Evolutionary conservation across 108 stramenopile species (phyloP).

Genomic region (Cyclotella choctawhatcheeana): DNA sequence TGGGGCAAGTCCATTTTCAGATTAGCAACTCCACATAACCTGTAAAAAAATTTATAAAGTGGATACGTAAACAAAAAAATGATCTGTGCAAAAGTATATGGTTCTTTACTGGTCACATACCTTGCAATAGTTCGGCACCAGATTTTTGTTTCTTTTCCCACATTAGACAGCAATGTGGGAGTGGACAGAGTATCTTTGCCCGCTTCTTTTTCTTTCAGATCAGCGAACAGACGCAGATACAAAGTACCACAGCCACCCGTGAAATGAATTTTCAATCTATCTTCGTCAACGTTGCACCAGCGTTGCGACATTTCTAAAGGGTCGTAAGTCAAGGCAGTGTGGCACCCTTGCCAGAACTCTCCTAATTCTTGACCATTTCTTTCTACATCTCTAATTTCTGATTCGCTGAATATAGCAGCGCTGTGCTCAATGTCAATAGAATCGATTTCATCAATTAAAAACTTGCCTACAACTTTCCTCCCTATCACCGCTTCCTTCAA

Average conservation of each 20-base stretch:
- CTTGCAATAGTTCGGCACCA: conserved; percentile 83
- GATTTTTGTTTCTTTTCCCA: conserved; percentile 55
- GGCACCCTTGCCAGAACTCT: conserved; percentile 44
- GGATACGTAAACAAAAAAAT: neutral
- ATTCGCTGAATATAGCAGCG: conserved; percentile 20
- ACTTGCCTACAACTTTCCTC: conserved; percentile 71
- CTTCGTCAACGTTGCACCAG: conserved; percentile 71
- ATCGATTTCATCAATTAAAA: conserved; percentile 65
- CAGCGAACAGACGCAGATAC: conserved; percentile 73
- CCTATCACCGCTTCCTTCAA: conserved; percentile 75
- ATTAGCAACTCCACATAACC: conserved; percentile 27
- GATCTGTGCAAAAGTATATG: neutral
- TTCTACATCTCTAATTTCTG: conserved; percentile 33
- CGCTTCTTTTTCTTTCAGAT: conserved; percentile 67
- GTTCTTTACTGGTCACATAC: no score
- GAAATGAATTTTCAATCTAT: conserved; percentile 65
- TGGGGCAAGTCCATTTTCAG: conserved; percentile 31
- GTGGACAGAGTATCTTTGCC: conserved; percentile 8
- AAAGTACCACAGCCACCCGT: conserved; percentile 56
- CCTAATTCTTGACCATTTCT: conserved; percentile 16
- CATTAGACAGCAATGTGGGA: conserved; percentile 48
- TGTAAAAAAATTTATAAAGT: neutral
- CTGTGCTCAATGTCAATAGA: conserved; percentile 64
- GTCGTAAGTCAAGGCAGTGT: conserved; percentile 26
- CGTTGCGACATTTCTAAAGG: conserved; percentile 33